Evolutionary conservation across 345 rosid genomes (phyloP).

Genomic region (Aethionema arabicum): DNA sequence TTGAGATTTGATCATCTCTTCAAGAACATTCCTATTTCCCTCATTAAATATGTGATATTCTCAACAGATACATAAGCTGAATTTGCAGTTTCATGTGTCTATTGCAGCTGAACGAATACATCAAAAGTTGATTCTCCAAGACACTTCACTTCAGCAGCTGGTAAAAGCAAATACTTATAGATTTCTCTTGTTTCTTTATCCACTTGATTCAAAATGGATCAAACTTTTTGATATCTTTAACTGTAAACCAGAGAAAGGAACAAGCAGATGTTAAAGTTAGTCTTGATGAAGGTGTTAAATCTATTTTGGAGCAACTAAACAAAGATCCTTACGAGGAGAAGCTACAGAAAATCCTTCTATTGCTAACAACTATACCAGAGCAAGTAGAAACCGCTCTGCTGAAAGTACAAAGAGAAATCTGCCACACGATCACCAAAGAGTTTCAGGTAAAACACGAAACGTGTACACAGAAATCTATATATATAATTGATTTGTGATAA

Average conservation of each 20-base stretch:
- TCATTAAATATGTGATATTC: constrained; percentile 10
- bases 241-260: constrained; percentile 57
- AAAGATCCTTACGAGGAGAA: constrained; percentile 50
- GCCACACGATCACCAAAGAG: constrained; percentile 49
- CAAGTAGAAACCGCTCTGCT: constrained; percentile 53
- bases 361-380: constrained; percentile 56
- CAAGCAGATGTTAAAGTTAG: constrained; percentile 62
- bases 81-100: constrained; percentile 18
- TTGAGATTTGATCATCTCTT: constrained; percentile 2
- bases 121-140: constrained; percentile 62
- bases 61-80: constrained; percentile 11
- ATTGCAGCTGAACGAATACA: constrained; percentile 70
- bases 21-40: constrained; percentile 1
- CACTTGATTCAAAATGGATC: constrained; percentile 15
- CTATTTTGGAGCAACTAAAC: constrained; percentile 57
- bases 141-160: constrained; percentile 61
- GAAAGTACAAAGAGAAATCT: constrained; percentile 54
- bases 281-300: constrained; percentile 58
- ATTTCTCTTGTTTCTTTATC: constrained; percentile 24
- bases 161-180: constrained; percentile 42
- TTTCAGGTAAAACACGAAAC: constrained; percentile 49
- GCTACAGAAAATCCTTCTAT: constrained; percentile 46
- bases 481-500: background rate
- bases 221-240: constrained; percentile 30
- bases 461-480: background rate